Percentiles rank a stretch among this genome's conserved stretches.
These are phyloP conservation scores for Leccinum olivaceoglutinosum DNA, from an alignment of 1,284 basidiomycete species.

Conservation along the genomic window DNA sequence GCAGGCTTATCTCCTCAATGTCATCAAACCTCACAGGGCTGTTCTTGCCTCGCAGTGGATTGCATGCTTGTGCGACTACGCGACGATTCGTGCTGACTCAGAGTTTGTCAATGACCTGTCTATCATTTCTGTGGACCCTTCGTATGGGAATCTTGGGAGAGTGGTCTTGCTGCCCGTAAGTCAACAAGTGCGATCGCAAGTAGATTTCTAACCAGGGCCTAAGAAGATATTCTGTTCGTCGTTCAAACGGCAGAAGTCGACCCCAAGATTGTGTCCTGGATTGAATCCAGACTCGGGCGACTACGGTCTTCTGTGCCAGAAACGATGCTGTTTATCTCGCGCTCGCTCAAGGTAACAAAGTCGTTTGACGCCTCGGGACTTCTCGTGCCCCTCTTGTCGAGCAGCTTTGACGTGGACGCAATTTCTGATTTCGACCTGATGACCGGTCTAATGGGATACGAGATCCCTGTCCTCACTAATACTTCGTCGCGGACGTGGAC, in stretches of 20 bases:
- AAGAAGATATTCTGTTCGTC: conserved; percentile 33
- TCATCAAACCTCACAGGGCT: conserved; percentile 79
- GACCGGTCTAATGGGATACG: conserved; percentile 27
- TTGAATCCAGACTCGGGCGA: background rate
- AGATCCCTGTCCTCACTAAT: conserved; percentile 27
- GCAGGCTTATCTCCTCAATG: conserved; percentile 75
- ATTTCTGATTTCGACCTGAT: no score
- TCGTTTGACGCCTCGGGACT: background rate
- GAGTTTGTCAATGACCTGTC: conserved; percentile 76
- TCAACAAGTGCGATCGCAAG: background rate
- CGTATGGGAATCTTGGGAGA: conserved; percentile 83
- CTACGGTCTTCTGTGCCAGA: background rate
- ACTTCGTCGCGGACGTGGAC: background rate
- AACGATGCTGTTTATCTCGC: background rate
- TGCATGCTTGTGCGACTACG: conserved; percentile 86
- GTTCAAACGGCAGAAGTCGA: background rate
- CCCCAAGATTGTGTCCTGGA: background rate
- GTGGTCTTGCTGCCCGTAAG: conserved; percentile 87
- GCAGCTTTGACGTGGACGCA: background rate
- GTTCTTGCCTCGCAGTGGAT: conserved; percentile 86
- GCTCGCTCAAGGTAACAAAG: background rate
- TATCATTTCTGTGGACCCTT: conserved; percentile 66
- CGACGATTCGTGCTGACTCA: conserved; percentile 83
- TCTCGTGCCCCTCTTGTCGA: background rate
- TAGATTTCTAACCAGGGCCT: conserved; percentile 7